phyloP scores from a whole-genome alignment of 352 stramenopile species.

The Thraustotheca clavata region DNA sequence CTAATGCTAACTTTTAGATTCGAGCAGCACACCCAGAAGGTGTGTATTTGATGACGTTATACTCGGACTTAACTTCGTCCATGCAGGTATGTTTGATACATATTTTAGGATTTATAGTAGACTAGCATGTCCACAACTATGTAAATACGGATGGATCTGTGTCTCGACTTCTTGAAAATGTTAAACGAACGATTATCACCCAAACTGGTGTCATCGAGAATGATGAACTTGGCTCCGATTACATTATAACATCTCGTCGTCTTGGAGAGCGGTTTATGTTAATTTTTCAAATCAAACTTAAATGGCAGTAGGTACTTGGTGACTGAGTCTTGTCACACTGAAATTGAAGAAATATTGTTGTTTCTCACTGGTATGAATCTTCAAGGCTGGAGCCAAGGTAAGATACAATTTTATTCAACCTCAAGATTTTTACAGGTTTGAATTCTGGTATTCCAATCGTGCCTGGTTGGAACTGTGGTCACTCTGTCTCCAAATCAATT shows the following conservation, averaged over 20 bases:
- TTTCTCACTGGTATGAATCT: not conserved
- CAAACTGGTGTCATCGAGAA: not conserved
- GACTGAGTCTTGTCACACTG: not conserved
- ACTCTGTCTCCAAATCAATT: not conserved
- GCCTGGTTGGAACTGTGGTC: constrained; percentile 5
- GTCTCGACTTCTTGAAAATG: not conserved
- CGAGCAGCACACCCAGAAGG: not conserved
- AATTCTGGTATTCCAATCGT: not conserved
- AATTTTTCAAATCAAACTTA: not conserved
- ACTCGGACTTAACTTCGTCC: constrained; percentile 11
- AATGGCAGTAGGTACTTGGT: not conserved
- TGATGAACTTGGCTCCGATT: not conserved
- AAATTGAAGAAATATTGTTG: constrained; percentile 8
- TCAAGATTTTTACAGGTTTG: too few species aligned
- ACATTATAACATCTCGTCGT: not conserved
- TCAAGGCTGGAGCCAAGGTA: constrained; percentile 10
- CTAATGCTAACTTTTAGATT: constrained; percentile 2
- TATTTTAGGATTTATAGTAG: not conserved
- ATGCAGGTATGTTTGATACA: not conserved
- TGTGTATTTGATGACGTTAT: constrained; percentile 8
- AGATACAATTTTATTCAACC: too few species aligned
- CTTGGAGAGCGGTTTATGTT: not conserved
- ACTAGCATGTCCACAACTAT: not conserved
- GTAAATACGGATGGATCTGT: constrained; percentile 5
- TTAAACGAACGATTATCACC: constrained; percentile 1